A percentile compares a stretch with the other conserved stretches of the same genome.
phyloP scores from a whole-genome alignment of 331 rosid genomes.

The Cucumis variabilis region DNA sequence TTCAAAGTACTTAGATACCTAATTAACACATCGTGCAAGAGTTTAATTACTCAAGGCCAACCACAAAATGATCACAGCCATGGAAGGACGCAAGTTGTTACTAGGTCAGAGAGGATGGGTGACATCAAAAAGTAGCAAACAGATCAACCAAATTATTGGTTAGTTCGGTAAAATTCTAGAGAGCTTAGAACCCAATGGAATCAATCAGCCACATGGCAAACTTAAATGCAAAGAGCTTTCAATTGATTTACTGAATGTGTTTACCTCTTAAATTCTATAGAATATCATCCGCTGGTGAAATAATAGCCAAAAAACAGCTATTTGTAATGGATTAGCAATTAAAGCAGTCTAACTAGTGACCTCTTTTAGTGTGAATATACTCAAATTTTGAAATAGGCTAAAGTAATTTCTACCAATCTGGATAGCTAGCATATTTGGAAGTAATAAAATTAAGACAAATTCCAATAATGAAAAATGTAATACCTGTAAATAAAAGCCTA shows the following conservation, averaged over 20 bases:
- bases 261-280: background rate
- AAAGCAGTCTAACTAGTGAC: background rate
- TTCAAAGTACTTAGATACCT: background rate
- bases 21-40: constrained; percentile 14
- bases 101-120: background rate
- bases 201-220: background rate
- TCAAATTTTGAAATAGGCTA: background rate
- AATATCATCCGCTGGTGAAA: background rate
- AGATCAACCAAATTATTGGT: background rate
- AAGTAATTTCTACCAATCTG: constrained; percentile 63
- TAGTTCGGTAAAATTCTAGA: background rate
- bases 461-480: constrained; percentile 83
- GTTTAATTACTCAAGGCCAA: background rate
- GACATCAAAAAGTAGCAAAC: background rate
- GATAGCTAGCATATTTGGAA: constrained; percentile 98
- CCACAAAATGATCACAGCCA: background rate
- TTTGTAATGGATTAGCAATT: background rate
- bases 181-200: background rate
- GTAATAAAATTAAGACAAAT: constrained; percentile 93
- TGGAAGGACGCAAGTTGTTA: background rate
- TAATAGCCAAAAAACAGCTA: background rate
- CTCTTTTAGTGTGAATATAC: background rate
- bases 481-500: constrained; percentile 62
- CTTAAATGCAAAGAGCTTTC: background rate
- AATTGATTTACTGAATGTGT: background rate